Percentiles rank a stretch among this genome's conserved stretches.
These are phyloP conservation scores for Chlamydomonas applanata DNA, from an alignment of 139 green algal genomes.

Conservation along the genomic window DNA sequence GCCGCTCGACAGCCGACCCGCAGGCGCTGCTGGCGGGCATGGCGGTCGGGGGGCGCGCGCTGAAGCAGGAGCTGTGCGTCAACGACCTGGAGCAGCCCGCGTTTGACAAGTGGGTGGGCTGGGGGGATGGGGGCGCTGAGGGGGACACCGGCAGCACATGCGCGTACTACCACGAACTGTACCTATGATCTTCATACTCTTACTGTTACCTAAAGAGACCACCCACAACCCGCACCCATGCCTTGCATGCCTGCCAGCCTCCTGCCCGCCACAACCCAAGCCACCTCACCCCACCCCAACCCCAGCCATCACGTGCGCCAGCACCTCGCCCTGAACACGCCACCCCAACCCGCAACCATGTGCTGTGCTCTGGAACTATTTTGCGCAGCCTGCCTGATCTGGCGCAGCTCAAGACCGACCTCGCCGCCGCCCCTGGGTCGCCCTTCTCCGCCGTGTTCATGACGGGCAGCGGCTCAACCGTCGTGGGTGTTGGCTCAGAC, in stretches of 20 bases:
- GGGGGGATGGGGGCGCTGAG: not conserved
- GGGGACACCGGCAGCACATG: not conserved
- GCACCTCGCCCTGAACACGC: not conserved
- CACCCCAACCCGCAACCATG: too few relatives aligned
- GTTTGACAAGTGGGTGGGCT: conserved; percentile 72
- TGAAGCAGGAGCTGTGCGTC: conserved; percentile 66
- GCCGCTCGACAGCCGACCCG: conserved; percentile 76
- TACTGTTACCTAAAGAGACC: too few relatives aligned
- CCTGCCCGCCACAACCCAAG: not conserved
- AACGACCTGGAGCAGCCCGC: conserved; percentile 95
- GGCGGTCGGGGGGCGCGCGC: not conserved
- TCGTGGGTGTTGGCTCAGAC: conserved; percentile 81
- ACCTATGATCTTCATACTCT: too few relatives aligned
- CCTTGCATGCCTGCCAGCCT: not conserved
- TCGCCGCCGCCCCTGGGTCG: conserved; percentile 32
- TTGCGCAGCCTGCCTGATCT: conserved; percentile 78
- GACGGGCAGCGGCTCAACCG: conserved; percentile 91
- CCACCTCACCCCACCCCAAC: not conserved
- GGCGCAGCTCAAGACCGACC: conserved; percentile 72
- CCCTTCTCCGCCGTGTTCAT: conserved; percentile 85
- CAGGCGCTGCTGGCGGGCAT: conserved; percentile 68
- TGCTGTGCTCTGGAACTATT: not conserved
- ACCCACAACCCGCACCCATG: too few relatives aligned
- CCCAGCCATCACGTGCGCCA: too few relatives aligned
- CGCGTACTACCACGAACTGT: too few relatives aligned